phyloP scores from a whole-genome alignment of 1,284 basidiomycete species.

The Ustilago nuda region DNA sequence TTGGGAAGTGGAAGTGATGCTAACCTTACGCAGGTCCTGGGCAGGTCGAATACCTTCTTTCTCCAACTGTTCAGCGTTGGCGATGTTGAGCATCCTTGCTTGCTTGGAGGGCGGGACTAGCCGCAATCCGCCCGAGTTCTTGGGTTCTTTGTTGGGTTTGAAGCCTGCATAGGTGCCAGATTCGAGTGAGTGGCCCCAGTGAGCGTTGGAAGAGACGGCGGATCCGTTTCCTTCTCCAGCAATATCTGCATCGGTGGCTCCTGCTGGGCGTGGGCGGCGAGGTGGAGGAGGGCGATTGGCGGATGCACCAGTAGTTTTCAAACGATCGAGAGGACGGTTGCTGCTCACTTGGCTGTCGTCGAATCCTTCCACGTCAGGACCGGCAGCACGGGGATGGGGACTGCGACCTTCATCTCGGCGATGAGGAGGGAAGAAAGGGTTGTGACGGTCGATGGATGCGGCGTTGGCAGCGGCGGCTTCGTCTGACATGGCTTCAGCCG shows the following conservation, averaged over 20 bases:
- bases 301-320: constrained; percentile 47
- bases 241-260: constrained; percentile 7
- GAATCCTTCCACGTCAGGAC: constrained; percentile 10
- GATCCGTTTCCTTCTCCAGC: constrained; percentile 13
- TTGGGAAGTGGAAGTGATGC: not conserved
- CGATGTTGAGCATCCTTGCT: constrained; percentile 37
- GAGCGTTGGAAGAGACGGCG: constrained; percentile 26
- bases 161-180: constrained; percentile 62
- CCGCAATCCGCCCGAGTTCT: constrained; percentile 56
- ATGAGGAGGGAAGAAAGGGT: constrained; percentile 63
- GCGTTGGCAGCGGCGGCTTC: constrained; percentile 57
- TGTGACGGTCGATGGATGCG: constrained; percentile 62
- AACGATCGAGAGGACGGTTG: constrained; percentile 54
- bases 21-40: constrained; percentile 32
- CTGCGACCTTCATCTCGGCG: constrained; percentile 49
- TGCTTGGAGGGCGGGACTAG: constrained; percentile 57
- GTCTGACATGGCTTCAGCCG: constrained; percentile 57
- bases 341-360: constrained; percentile 46
- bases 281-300: constrained; percentile 20
- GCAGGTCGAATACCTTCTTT: constrained; percentile 44
- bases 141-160: constrained; percentile 54
- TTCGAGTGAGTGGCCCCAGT: constrained; percentile 57
- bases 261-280: constrained; percentile 37
- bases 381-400: constrained; percentile 12
- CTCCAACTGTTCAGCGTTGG: constrained; percentile 29